Evolutionary conservation across 371 early-diverging fungal genomes (phyloP).

Genomic region (Haplosporangium sp.): DNA sequence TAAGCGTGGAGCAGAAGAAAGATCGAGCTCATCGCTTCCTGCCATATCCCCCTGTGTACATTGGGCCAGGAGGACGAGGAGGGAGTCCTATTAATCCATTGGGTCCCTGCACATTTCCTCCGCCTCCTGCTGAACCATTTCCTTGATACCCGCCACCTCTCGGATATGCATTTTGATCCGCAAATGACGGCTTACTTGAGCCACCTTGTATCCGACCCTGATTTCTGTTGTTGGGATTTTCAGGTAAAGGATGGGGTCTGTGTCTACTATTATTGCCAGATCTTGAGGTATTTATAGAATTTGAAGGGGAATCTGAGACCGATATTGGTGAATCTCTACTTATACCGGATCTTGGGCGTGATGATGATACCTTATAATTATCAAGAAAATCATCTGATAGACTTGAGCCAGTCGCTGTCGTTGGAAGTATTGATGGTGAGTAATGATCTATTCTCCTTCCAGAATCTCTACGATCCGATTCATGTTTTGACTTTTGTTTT

Average conservation of each 20-base stretch:
- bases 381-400: background rate
- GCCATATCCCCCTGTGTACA: constrained; percentile 45
- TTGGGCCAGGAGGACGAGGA: constrained; percentile 23
- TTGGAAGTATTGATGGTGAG: constrained; percentile 13
- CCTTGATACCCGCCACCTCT: constrained; percentile 18
- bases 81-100: constrained; percentile 10
- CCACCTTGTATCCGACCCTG: constrained; percentile 7
- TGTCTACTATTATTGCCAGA: background rate
- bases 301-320: constrained; percentile 1
- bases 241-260: constrained; percentile 3
- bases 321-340: background rate
- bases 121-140: background rate
- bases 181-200: constrained; percentile 23
- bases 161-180: constrained; percentile 44
- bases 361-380: background rate
- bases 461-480: background rate
- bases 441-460: background rate
- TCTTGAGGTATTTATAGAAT: background rate
- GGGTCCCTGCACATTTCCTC: background rate
- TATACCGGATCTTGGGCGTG: background rate
- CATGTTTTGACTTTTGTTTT: no score
- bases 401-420: constrained; percentile 16
- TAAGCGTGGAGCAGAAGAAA: background rate
- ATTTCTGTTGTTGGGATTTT: background rate
- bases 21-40: constrained; percentile 4